Percentiles rank a stretch among this genome's conserved stretches.
Evolutionary conservation across 805 yeast species (phyloP).

Genomic region (Hanseniaspora clermontiae): DNA sequence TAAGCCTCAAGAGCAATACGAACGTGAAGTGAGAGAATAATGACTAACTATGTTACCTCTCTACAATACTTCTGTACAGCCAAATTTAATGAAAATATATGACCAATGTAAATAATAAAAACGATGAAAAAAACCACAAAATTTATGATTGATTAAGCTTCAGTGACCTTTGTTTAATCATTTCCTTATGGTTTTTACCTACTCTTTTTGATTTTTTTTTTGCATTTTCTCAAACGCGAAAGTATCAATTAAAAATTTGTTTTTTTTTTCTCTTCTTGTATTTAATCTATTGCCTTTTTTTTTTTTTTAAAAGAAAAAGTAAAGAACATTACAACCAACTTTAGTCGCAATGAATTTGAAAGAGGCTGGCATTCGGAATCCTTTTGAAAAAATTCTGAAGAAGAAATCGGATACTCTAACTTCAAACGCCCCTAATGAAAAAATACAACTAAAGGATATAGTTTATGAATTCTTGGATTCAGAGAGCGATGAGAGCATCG

Average conservation of each 20-base stretch:
- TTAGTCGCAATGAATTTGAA: neutral
- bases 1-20: constrained; percentile 12
- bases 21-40: constrained; percentile 1
- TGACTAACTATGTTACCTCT: too few relatives aligned
- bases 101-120: too few relatives aligned
- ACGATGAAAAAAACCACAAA: too few relatives aligned
- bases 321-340: neutral
- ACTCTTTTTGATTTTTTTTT: neutral
- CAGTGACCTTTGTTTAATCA: too few relatives aligned
- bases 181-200: too few relatives aligned
- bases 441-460: neutral
- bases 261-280: too few relatives aligned
- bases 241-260: neutral
- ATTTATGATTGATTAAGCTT: too few relatives aligned
- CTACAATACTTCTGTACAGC: too few relatives aligned
- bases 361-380: neutral
- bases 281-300: too few relatives aligned
- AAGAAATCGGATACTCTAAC: neutral
- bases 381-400: constrained; percentile 5
- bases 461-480: neutral
- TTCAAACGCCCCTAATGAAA: neutral
- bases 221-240: neutral
- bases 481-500: neutral
- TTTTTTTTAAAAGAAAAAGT: too few relatives aligned
- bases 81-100: too few relatives aligned